A percentile compares a stretch with the other conserved stretches of the same genome.
Conservation (phyloP, 2,329 filamentous ascomycete genomes). For the Cytospora schulzeri region DNA sequence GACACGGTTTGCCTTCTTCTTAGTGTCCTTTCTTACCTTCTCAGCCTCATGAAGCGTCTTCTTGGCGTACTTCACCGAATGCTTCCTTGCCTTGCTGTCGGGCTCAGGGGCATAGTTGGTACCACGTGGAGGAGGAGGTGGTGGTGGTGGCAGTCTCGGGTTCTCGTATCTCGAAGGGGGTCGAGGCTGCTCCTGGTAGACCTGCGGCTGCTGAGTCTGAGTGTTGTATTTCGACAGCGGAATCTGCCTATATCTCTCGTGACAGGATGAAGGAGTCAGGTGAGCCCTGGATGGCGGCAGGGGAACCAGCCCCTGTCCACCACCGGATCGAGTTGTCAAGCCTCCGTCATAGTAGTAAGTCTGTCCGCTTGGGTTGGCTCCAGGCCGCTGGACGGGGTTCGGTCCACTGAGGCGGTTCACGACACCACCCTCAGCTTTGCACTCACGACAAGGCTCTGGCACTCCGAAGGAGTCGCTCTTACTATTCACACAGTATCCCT, state of each 20-base stretch:
- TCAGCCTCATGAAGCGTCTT: neutral
- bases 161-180: neutral
- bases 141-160: neutral
- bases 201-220: neutral
- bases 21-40: neutral
- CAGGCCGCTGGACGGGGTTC: neutral
- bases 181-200: neutral
- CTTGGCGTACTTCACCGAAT: neutral
- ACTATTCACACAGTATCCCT: neutral
- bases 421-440: neutral
- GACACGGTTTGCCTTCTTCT: neutral
- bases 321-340: neutral
- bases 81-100: neutral
- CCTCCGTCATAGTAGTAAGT: neutral
- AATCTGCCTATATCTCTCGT: neutral
- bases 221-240: neutral
- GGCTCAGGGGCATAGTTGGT: neutral
- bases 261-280: neutral
- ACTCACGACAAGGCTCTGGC: neutral
- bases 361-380: neutral
- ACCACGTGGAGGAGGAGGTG: neutral
- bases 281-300: neutral
- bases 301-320: neutral
- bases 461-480: neutral
- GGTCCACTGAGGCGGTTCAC: neutral